A percentile compares a stretch with the other conserved stretches of the same genome.
Conservation (phyloP, 208 protist species). For the Trypanosoma brucei region DNA sequence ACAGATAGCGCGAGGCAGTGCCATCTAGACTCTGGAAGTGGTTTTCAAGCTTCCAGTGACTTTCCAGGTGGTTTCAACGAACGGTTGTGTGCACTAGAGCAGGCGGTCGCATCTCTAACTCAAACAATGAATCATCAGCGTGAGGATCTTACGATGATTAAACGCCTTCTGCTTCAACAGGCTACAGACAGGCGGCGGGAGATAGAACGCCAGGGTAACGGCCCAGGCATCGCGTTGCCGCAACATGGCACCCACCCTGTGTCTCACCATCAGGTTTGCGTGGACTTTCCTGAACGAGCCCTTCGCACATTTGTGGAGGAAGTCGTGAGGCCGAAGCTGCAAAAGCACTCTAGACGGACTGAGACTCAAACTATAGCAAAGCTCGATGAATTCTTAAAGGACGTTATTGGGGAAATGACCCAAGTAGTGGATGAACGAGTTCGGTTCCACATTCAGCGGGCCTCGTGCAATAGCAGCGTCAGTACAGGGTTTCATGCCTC, state of each 20-base stretch:
- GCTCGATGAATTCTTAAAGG: conserved; percentile 68
- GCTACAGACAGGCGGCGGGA: conserved; percentile 51
- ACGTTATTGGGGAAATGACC: conserved; percentile 46
- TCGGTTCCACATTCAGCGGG: conserved; percentile 16
- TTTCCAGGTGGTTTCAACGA: conserved; percentile 29
- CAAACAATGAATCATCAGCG: conserved; percentile 76
- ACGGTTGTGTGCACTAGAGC: conserved; percentile 60
- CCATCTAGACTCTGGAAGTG: conserved; percentile 1
- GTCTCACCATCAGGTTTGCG: conserved; percentile 55
- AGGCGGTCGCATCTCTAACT: conserved; percentile 67
- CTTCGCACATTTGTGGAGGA: conserved; percentile 68
- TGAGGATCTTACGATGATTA: conserved; percentile 82
- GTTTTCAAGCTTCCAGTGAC: not conserved
- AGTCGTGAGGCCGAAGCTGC: conserved; percentile 49
- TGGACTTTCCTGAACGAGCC: conserved; percentile 76
- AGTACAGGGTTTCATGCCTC: not conserved
- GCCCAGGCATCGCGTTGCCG: conserved; percentile 3
- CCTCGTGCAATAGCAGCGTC: not conserved
- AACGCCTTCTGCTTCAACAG: conserved; percentile 80
- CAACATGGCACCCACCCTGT: conserved; percentile 21
- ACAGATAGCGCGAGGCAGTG: not conserved
- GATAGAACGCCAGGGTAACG: conserved; percentile 28
- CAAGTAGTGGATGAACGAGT: conserved; percentile 55
- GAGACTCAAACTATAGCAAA: conserved; percentile 56
- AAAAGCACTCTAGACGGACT: conserved; percentile 48